Evolutionary conservation across 2,329 filamentous ascomycete species (phyloP), one percentile per base, ranked within the genome.

Genomic region (Dactylellina drechsleri): DNA sequence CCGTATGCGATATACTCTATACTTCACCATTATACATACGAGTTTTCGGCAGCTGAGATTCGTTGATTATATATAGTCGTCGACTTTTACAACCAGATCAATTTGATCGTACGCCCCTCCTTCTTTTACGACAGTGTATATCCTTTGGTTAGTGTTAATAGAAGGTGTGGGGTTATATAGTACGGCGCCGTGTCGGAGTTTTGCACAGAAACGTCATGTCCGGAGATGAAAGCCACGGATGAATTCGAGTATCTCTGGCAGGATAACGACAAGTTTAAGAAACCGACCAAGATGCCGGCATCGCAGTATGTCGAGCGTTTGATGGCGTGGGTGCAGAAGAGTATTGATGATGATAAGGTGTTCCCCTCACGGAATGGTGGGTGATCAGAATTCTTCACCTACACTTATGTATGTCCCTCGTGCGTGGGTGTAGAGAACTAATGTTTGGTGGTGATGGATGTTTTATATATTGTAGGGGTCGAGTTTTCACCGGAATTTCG

Each of bases 241-340:
- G 95, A 99, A 91, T 99, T 98, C 83, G 95, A 99, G 83, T 99
- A 99, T 83, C 90, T 99, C 78, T 99, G 95, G 95, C 95, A 99
- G 84, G 94, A 99, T 83, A 91, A 87, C 76, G 93, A 96, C 80
- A 91, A 92, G 81, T 99, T 90, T 86, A 96, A 96, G 83, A 90
- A 92, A 75, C 95, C 95, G 18, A 99, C 96, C 76, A 98, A 98
- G 85, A 97, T 99, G 91, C 88, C 95, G 2, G 95, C 95, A 1
- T 95, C 95, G 8, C 92, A 93, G 80, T 99, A 99, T 83, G 96
- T 99, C 80, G 95, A 98, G 83, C 93, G 98, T 82, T 86, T 99
- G 79, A 97, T 99, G 92, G 88, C 88, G 23, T 99, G 95, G 94
- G 92, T 97, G 23, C 95, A 97, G 82, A 87, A 90, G 80, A 96